Evolutionary conservation across 2,329 filamentous ascomycete genomes (phyloP).

Genomic region (Ascochyta koolunga): DNA sequence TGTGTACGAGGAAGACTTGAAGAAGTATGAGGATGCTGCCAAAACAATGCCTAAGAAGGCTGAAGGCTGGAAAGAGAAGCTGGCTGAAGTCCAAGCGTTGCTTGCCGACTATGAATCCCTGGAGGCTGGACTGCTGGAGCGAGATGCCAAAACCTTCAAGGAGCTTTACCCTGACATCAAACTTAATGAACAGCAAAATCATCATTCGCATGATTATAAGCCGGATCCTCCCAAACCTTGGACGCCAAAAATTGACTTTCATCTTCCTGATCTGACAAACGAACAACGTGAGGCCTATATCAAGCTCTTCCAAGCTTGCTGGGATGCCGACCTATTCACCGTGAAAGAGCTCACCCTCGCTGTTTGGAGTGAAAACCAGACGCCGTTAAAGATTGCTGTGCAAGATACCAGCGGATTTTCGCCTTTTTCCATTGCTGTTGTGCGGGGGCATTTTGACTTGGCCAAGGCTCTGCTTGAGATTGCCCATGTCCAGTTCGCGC

Average conservation of each 20-base stretch:
- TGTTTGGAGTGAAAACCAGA: slow-evolving; percentile 62
- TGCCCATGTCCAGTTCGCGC: slow-evolving; percentile 69
- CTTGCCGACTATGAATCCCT: slow-evolving; percentile 62
- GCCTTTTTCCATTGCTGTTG: slow-evolving; percentile 72
- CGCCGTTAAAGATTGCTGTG: slow-evolving; percentile 66
- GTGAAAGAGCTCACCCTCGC: slow-evolving; percentile 70
- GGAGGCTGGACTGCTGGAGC: slow-evolving; percentile 60
- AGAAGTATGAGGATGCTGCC: slow-evolving; percentile 36
- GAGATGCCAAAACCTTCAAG: slow-evolving; percentile 69
- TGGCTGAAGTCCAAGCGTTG: slow-evolving; percentile 58
- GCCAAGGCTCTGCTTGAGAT: slow-evolving; percentile 74
- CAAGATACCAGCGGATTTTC: slow-evolving; percentile 58
- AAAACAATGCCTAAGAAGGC: slow-evolving; percentile 17
- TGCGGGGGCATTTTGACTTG: slow-evolving; percentile 67
- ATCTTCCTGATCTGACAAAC: slow-evolving; percentile 57
- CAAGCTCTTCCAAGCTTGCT: slow-evolving; percentile 74
- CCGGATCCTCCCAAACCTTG: slow-evolving; percentile 24
- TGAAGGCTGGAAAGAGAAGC: slow-evolving; percentile 58
- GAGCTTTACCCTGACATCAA: slow-evolving; percentile 63
- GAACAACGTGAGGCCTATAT: slow-evolving; percentile 65
- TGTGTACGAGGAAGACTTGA: slow-evolving; percentile 44
- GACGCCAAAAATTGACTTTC: slow-evolving; percentile 51
- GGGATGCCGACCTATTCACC: slow-evolving; percentile 69
- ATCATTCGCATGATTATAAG: neutral
- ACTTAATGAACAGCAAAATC: neutral